These are phyloP conservation scores for Pestalotiopsis sp. DNA, from an alignment of 2,329 filamentous ascomycete genomes.

Conservation along the genomic window DNA sequence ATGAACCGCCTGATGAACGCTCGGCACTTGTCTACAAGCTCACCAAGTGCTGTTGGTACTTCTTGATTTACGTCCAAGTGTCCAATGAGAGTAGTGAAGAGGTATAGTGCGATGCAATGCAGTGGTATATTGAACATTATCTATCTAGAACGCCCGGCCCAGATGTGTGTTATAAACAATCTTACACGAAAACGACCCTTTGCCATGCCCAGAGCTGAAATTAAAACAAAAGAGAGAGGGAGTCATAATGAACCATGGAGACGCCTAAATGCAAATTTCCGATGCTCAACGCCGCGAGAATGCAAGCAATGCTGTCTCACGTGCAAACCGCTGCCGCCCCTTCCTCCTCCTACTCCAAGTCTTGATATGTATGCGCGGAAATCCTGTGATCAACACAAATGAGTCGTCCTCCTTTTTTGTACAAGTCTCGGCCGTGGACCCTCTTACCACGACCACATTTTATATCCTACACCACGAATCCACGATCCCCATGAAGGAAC, in stretches of 20 bases:
- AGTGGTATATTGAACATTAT: constrained; percentile 4
- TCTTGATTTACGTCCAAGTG: background rate
- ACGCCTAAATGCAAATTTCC: constrained; percentile 1
- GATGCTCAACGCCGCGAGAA: constrained; percentile 4
- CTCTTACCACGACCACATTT: background rate
- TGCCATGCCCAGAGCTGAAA: background rate
- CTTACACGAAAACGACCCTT: constrained; percentile 2
- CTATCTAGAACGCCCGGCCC: background rate
- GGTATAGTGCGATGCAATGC: constrained; percentile 3
- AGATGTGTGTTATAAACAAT: background rate
- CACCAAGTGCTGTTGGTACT: background rate
- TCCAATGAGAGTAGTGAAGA: background rate
- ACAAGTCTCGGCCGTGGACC: background rate
- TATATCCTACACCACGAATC: constrained; percentile 1
- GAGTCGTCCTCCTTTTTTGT: background rate
- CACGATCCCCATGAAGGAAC: background rate
- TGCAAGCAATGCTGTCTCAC: background rate
- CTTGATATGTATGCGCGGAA: background rate
- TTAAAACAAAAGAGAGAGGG: background rate
- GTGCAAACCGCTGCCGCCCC: background rate
- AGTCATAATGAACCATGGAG: constrained; percentile 2
- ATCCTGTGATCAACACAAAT: background rate
- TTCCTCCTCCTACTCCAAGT: background rate
- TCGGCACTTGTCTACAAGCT: background rate
- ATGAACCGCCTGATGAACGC: background rate